Evolutionary conservation across 345 rosid genomes (phyloP), one percentile per base, ranked within the genome.

Genomic region (Bruguiera gymnorhiza): DNA sequence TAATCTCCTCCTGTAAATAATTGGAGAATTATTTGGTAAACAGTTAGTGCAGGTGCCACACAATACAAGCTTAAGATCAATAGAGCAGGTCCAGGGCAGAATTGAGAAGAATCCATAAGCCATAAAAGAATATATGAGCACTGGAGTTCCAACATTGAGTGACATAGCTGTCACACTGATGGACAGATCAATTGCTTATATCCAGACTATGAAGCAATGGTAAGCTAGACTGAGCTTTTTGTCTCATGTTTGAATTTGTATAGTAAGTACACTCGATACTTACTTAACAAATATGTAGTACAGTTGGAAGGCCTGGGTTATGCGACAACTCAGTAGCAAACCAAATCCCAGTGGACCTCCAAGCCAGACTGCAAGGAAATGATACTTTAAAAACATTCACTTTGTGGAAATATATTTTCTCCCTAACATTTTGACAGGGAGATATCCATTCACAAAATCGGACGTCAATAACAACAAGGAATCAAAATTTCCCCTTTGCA

Each of bases 341-440:
- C 97, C 98, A 62, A 90, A 93, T 70, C 96, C 96, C 37, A 93
- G 80, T 29, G 98, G 96, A 79, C 96, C 98, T 85, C 89, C 96
- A 21, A 90, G 30, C 97, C 98, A 93, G 24, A 86, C 98, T 91
- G 83, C 67, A 75, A 84, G 69, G 57, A 71, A 76, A 81, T 63
- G 30, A 52, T 27, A 69, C 66, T 26, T 31, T n/a, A 62, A 19
- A 61, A 60, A 20, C 29, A 43, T 39, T 62, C 56, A 18, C 16
- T 23, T 6, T 5, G 24, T 16, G 39, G 18, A 75, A 50, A 67
- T 5, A 34, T 34, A 34, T 34, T 34, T 34, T 34, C 37, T 34
- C 37, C 10, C 37, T 7, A 34, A 34, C 37, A 34, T 34, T 32
- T 34, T 34, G 37, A 34, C 7, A 34, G 37, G 37, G 37, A 32